Conservation (phyloP, 495 filamentous ascomycete genomes). For the Xylaria sp. region DNA sequence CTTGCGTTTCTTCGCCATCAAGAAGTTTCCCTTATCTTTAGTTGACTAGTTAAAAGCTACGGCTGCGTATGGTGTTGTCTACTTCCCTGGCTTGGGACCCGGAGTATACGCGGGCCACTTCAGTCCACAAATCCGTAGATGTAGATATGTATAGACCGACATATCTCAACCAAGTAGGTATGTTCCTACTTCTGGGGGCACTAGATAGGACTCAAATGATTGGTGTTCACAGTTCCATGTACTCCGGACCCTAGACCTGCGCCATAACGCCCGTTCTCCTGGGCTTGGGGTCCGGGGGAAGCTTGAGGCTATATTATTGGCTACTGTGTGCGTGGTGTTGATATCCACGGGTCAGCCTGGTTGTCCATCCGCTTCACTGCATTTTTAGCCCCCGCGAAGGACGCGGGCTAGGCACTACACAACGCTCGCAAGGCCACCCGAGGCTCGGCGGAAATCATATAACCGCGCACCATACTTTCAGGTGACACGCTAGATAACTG, state of each 20-base stretch:
- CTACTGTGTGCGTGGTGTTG: no score
- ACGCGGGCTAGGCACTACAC: neutral
- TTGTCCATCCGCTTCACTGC: neutral
- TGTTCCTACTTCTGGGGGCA: neutral
- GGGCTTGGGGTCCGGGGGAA: no score
- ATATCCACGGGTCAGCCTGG: no score
- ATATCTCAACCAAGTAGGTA: neutral
- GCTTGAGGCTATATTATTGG: no score
- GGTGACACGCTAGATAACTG: neutral
- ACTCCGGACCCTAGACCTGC: no score
- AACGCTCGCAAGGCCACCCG: neutral
- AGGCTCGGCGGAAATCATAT: neutral
- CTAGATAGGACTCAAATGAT: neutral
- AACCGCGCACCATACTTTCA: neutral
- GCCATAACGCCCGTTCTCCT: no score
- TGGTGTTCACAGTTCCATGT: neutral
- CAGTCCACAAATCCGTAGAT: neutral
- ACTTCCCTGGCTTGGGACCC: no score
- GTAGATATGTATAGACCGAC: neutral
- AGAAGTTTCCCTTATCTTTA: no score
- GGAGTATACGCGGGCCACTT: no score
- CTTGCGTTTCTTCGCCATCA: no score
- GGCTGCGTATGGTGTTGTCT: no score
- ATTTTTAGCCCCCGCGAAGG: neutral
- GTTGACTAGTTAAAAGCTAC: no score